A percentile compares a stretch with the other conserved stretches of the same genome.
These are phyloP conservation scores for Candida railenensis DNA, from an alignment of 805 yeast species.

Conservation along the genomic window DNA sequence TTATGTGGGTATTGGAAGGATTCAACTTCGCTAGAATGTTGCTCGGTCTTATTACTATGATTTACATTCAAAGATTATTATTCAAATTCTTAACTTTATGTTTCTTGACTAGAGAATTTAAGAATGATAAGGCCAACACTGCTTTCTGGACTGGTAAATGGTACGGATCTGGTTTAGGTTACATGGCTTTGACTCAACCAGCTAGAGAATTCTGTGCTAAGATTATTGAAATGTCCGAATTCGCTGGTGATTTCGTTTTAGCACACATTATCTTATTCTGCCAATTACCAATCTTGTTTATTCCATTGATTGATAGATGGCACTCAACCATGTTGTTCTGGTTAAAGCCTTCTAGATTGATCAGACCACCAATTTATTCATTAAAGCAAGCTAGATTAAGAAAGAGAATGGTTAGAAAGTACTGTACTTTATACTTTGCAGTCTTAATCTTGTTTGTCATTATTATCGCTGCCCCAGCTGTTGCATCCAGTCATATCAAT, in stretches of 20 bases:
- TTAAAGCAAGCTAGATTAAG: slow-evolving; percentile 94
- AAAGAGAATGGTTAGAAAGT: slow-evolving; percentile 95
- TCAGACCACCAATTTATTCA: slow-evolving; percentile 96
- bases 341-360: slow-evolving; percentile 95
- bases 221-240: slow-evolving; percentile 89
- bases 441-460: slow-evolving; percentile 70
- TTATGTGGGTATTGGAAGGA: slow-evolving; percentile 96
- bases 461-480: slow-evolving; percentile 89
- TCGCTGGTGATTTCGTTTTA: slow-evolving; percentile 93
- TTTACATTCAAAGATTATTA: slow-evolving; percentile 83
- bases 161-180: slow-evolving; percentile 93
- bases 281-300: slow-evolving; percentile 81
- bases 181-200: slow-evolving; percentile 94
- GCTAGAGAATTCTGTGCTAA: slow-evolving; percentile 93
- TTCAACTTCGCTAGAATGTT: slow-evolving; percentile 86
- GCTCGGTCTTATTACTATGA: slow-evolving; percentile 79
- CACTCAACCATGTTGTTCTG: slow-evolving; percentile 98
- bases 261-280: slow-evolving; percentile 87
- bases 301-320: slow-evolving; percentile 94
- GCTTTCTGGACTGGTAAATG: slow-evolving; percentile 99
- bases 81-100: slow-evolving; percentile 80
- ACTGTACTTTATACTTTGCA: slow-evolving; percentile 75
- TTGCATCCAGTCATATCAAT: slow-evolving; percentile 57
- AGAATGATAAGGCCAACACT: slow-evolving; percentile 90
- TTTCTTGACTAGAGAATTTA: slow-evolving; percentile 90